Percentiles rank a stretch among this genome's conserved stretches.
These are phyloP conservation scores for Auricularia auricula-judae DNA, from an alignment of 768 basidiomycete genomes.

Conservation along the genomic window DNA sequence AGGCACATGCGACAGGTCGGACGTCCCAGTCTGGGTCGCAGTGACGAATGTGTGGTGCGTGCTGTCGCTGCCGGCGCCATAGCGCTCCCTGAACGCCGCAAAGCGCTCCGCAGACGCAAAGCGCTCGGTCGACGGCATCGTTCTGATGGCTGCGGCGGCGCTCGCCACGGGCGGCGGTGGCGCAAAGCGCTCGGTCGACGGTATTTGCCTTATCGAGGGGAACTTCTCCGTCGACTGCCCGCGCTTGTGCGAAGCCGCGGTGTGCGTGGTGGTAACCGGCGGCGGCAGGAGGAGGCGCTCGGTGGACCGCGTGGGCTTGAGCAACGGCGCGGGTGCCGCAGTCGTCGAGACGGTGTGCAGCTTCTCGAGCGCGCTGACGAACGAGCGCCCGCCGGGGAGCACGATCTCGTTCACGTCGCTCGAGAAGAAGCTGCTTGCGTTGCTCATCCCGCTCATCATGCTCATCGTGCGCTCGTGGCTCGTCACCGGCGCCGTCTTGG, in stretches of 20 bases:
- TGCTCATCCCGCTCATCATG: not conserved
- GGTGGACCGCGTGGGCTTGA: not conserved
- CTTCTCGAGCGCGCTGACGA: not conserved
- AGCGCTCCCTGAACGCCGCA: not conserved
- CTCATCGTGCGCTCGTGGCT: not conserved
- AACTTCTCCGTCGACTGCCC: not conserved
- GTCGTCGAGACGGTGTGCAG: not conserved
- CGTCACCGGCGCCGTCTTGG: not conserved
- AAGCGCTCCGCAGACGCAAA: not conserved
- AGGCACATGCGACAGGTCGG: not conserved
- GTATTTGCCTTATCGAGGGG: not conserved
- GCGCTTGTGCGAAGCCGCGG: not conserved
- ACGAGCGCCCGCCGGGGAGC: not conserved
- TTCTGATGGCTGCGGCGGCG: not conserved
- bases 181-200: not conserved
- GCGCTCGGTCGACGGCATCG: not conserved
- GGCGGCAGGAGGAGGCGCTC: not conserved
- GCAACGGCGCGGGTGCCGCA: not conserved
- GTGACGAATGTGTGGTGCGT: not conserved
- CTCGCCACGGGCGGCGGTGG: not conserved
- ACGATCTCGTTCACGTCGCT: not conserved
- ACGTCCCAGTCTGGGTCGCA: not conserved
- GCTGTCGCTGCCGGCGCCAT: not conserved
- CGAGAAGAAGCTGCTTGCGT: not conserved
- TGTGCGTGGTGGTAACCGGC: not conserved